Evolutionary conservation across 2,329 filamentous ascomycete genomes (phyloP).

Genomic region (Cryphonectria radicalis): DNA sequence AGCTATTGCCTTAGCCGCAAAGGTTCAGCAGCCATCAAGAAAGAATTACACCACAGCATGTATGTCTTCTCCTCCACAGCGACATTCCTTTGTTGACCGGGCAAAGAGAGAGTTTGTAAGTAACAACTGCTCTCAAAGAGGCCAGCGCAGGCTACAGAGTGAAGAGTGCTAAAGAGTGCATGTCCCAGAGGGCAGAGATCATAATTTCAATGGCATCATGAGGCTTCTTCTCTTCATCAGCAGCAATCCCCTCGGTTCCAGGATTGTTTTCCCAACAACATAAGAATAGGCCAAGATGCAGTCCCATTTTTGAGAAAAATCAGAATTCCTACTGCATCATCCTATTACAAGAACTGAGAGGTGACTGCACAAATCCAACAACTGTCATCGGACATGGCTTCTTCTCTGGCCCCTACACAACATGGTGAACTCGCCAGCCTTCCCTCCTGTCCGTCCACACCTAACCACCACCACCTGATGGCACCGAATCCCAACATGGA

Average conservation of each 20-base stretch:
- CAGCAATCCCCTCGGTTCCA: neutral
- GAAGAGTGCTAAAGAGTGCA: neutral
- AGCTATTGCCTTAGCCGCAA: neutral
- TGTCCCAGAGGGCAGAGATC: neutral
- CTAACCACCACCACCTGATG: neutral
- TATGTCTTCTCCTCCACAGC: no score
- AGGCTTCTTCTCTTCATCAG: neutral
- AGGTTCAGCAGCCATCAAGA: neutral
- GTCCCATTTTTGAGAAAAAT: neutral
- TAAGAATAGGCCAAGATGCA: neutral
- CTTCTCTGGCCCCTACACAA: slow-evolving; percentile 12
- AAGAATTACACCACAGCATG: neutral
- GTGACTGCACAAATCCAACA: neutral
- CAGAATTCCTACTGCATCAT: slow-evolving; percentile 2
- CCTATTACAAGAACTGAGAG: neutral
- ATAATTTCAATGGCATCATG: neutral
- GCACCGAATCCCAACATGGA: slow-evolving; percentile 12
- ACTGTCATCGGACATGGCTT: neutral
- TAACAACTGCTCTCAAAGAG: neutral
- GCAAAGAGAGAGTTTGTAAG: neutral
- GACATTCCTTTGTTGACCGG: neutral
- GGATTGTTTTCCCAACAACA: neutral
- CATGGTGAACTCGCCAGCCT: slow-evolving; percentile 4
- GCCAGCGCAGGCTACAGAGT: neutral
- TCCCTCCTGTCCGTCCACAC: neutral